Conservation (phyloP, 2,329 filamentous ascomycete species). For the Nectriaceae sp. region DNA sequence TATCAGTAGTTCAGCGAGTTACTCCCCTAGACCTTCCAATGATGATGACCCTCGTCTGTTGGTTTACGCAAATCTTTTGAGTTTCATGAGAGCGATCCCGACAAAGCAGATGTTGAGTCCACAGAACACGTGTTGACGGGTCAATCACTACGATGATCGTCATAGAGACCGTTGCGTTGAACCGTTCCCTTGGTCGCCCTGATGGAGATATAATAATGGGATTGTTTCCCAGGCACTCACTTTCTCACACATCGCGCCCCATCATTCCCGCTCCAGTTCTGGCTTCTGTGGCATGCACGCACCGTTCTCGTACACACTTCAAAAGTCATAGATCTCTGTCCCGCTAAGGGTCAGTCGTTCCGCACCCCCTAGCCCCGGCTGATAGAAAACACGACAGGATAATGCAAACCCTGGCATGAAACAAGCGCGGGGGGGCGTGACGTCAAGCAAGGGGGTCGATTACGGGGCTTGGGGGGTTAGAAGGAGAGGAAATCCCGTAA, state of each 20-base stretch:
- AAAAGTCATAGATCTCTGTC: no score
- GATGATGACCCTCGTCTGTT: neutral
- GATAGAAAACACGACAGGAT: neutral
- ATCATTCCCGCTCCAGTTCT: no score
- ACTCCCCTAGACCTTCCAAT: neutral
- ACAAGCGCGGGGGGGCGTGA: constrained; percentile 12
- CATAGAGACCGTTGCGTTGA: constrained; percentile 7
- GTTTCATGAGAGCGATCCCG: neutral
- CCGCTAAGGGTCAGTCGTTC: constrained; percentile 7
- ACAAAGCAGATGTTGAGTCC: constrained; percentile 1
- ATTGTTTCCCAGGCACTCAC: no score
- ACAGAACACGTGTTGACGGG: constrained; percentile 8
- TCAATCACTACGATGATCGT: constrained; percentile 7
- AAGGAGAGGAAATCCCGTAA: neutral
- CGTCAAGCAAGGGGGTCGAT: constrained; percentile 5
- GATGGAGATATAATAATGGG: no score
- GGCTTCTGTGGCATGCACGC: no score
- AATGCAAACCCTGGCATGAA: constrained; percentile 11
- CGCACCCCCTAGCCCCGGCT: constrained; percentile 8
- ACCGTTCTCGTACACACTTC: no score
- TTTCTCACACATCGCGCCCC: no score
- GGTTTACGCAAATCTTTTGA: neutral
- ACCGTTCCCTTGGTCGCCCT: constrained; percentile 6
- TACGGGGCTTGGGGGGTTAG: no score
- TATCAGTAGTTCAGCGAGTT: neutral